Evolutionary conservation across 441 rosid species (phyloP), one percentile per base, ranked within the genome.

Genomic region (Theobroma grandiflorum): DNA sequence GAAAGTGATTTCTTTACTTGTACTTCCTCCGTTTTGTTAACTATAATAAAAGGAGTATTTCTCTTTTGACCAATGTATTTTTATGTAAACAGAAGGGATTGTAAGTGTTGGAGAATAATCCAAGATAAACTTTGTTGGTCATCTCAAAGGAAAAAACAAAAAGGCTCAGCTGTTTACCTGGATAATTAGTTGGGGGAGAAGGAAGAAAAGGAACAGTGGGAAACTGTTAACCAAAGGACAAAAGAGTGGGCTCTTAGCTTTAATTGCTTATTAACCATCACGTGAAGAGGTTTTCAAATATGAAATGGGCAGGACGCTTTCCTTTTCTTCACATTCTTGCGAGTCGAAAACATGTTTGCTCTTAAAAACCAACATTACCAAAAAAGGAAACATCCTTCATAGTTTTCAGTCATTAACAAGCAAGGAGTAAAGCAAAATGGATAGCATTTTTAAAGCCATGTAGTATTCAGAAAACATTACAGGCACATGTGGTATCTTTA

Each of bases 371-470:
- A 26, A 57, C 12, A 0, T 47, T 84, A 47, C 87, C 47, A 75
- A 50, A 72, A 74, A 49, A 66, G 65, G 88, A 66, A 82, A 82
- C 66, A 72, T 77, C 69, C 83, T 77, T 77, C 66, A 14, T 37
- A 53, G 77, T 40, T 75, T 75, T 62, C 75, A 75, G 71, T 71
- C 43, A 80, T 75, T 64, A 77, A 62, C 64, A 65, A 66, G 61
- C 73, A 52, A 66, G 50, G 31, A 42, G 33, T 8, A 33, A 15
- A 18, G 49, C 3, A 69, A 65, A 81, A 59, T 49, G 77, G 80
- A 43, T 49, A n/a, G 18, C 47, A 65, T 22, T 77, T 64, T 81
- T 47, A 43, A 63, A 67, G 52, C 79, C 20, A 45, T 4, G 18
- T 33, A 66, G 22, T 43, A 18, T 22, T 52, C 22, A 31, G 31